Conservation (phyloP, 805 yeast species). For the Cyberlindnera suaveolens region DNA sequence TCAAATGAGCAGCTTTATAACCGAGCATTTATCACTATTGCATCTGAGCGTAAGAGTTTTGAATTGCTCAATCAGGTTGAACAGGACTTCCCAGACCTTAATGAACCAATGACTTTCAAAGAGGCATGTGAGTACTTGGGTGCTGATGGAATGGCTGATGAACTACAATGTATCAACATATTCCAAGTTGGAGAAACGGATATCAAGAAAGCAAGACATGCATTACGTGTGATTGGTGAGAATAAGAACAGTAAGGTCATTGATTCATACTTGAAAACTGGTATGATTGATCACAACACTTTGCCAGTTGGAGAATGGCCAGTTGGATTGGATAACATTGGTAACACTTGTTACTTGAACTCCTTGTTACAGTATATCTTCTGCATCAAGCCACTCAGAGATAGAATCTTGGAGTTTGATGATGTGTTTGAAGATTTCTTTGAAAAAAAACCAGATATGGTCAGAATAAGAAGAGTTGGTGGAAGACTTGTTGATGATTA, state of each 20-base stretch:
- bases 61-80: conserved; percentile 50
- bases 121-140: conserved; percentile 47
- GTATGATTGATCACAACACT: conserved; percentile 51
- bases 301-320: conserved; percentile 73
- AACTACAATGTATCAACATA: conserved; percentile 45
- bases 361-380: conserved; percentile 88
- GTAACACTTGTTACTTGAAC: conserved; percentile 92
- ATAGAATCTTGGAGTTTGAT: conserved; percentile 52
- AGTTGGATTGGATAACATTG: conserved; percentile 88
- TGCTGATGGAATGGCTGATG: conserved; percentile 44
- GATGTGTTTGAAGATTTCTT: conserved; percentile 25
- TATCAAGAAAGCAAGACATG: conserved; percentile 48
- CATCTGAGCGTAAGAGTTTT: conserved; percentile 49
- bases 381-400: conserved; percentile 75
- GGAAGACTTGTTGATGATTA: conserved; percentile 75
- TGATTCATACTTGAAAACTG: conserved; percentile 49
- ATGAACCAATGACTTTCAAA: conserved; percentile 23
- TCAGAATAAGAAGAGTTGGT: conserved; percentile 64
- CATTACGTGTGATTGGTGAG: conserved; percentile 50
- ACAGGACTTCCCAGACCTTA: conserved; percentile 25
- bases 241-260: conserved; percentile 51
- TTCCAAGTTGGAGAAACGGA: conserved; percentile 48
- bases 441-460: conserved; percentile 19
- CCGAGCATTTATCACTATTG: conserved; percentile 58
- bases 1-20: conserved; percentile 37